Evolutionary conservation across 2,329 filamentous ascomycete genomes (phyloP).

Genomic region (Claviceps quebecensis): DNA sequence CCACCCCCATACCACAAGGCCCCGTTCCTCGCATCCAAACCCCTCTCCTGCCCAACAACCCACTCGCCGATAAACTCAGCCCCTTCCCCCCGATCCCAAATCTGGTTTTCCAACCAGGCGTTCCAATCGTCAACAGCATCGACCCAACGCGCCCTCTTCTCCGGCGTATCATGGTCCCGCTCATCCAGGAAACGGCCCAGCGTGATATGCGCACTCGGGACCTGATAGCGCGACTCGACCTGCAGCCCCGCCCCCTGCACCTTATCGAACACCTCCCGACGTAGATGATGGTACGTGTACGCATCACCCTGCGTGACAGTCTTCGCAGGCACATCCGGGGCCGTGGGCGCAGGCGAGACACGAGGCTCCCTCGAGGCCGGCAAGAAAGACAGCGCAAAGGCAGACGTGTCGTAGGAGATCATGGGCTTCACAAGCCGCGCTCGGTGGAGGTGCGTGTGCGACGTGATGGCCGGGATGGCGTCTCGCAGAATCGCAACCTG

Average conservation of each 20-base stretch:
- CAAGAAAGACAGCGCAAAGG: conserved; percentile 75
- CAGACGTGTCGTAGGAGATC: conserved; percentile 72
- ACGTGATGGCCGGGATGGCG: conserved; percentile 44
- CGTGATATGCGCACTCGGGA: conserved; percentile 82
- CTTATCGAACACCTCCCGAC: conserved; percentile 58
- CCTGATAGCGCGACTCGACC: conserved; percentile 68
- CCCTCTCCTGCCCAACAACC: conserved; percentile 75
- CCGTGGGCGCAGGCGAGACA: conserved; percentile 23
- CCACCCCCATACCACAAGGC: conserved; percentile 81
- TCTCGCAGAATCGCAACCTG: conserved; percentile 46
- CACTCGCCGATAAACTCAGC: conserved; percentile 51
- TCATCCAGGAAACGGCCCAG: conserved; percentile 65
- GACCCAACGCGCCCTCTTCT: conserved; percentile 51
- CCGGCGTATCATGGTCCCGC: conserved; percentile 45
- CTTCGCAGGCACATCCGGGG: conserved; percentile 20
- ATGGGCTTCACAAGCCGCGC: conserved; percentile 68
- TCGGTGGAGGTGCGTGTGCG: conserved; percentile 53
- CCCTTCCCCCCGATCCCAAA: conserved; percentile 43
- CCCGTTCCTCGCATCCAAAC: conserved; percentile 62
- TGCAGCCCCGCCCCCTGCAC: conserved; percentile 48
- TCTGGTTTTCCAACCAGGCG: conserved; percentile 52
- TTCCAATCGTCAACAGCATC: conserved; percentile 64
- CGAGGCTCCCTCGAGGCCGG: conserved; percentile 54
- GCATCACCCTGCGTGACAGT: conserved; percentile 37
- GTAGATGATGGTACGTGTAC: conserved; percentile 85